Evolutionary conservation across 2,329 filamentous ascomycete species (phyloP).

Genomic region (Diplodia sapinea): DNA sequence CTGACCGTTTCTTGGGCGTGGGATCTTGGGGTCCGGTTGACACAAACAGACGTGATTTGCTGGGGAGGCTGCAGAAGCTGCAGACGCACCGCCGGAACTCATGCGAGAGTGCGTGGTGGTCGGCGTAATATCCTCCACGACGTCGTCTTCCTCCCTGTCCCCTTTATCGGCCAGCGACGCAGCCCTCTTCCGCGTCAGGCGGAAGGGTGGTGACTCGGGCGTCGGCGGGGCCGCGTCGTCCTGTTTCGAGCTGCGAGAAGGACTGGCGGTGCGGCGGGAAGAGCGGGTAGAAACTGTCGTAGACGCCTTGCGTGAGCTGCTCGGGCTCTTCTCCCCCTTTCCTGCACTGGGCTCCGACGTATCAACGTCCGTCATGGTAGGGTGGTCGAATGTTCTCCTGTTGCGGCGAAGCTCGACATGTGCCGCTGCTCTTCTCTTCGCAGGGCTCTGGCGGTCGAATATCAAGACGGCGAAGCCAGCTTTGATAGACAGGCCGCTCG

Average conservation of each 20-base stretch:
- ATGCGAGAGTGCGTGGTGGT: conserved; percentile 29
- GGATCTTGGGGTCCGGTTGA: conserved; percentile 73
- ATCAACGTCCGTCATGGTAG: conserved; percentile 8
- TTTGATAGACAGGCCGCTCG: conserved; percentile 16
- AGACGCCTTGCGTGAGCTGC: conserved; percentile 41
- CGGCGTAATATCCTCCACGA: neutral
- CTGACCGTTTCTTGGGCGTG: conserved; percentile 73
- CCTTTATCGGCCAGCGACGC: conserved; percentile 37
- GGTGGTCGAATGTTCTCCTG: neutral
- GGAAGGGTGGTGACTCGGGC: conserved; percentile 35
- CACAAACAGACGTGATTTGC: conserved; percentile 67
- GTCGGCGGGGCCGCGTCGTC: conserved; percentile 28
- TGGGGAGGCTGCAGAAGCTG: conserved; percentile 22
- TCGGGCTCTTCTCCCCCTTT: conserved; percentile 38
- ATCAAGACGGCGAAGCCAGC: conserved; percentile 19
- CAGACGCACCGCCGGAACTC: conserved; percentile 23
- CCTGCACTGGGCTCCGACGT: conserved; percentile 24
- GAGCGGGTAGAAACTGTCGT: conserved; percentile 39
- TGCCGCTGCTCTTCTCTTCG: neutral
- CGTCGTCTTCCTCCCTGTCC: conserved; percentile 31
- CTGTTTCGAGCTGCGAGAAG: conserved; percentile 30
- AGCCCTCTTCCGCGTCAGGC: conserved; percentile 39
- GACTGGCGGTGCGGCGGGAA: conserved; percentile 31
- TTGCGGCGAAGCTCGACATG: neutral
- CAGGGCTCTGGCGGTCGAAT: conserved; percentile 5